Evolutionary conservation across 2,329 filamentous ascomycete genomes (phyloP).

Genomic region (Trichoderma afroharzianum): DNA sequence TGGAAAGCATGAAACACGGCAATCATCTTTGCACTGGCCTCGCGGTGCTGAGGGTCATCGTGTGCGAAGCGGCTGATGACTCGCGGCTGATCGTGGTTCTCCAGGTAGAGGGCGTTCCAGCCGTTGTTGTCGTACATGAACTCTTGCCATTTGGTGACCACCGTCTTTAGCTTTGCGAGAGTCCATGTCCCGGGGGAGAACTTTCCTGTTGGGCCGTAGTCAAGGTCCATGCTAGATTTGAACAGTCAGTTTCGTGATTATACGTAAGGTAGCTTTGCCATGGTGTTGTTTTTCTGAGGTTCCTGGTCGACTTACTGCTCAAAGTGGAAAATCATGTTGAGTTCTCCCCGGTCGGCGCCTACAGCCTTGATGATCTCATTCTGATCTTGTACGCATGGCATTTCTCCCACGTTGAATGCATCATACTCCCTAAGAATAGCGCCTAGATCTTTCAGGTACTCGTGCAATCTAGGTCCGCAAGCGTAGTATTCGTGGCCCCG

Average conservation of each 20-base stretch:
- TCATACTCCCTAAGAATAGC: conserved; percentile 44
- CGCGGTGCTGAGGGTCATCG: conserved; percentile 47
- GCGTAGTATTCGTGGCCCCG: conserved; percentile 45
- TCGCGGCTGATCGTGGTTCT: conserved; percentile 64
- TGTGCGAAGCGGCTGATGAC: conserved; percentile 54
- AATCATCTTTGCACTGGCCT: conserved; percentile 55
- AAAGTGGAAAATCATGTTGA: conserved; percentile 73
- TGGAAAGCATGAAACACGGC: conserved; percentile 55
- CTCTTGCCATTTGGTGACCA: conserved; percentile 55
- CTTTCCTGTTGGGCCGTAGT: conserved; percentile 43
- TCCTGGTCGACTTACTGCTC: conserved; percentile 45
- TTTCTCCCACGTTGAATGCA: conserved; percentile 51
- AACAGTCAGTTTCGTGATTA: background rate
- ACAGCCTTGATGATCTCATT: conserved; percentile 47
- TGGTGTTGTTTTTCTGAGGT: background rate
- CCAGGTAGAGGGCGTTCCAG: conserved; percentile 63
- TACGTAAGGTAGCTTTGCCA: too few relatives aligned
- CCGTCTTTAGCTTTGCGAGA: conserved; percentile 49
- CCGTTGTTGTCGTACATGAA: conserved; percentile 58
- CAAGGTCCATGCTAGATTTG: conserved; percentile 43
- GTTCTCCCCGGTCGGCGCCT: conserved; percentile 52
- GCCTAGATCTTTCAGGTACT: conserved; percentile 45
- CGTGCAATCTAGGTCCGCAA: conserved; percentile 48
- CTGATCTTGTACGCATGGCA: conserved; percentile 44
- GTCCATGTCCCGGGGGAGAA: conserved; percentile 42